phyloP scores from a whole-genome alignment of 2,329 filamentous ascomycete species.

The Neonectria faginata region DNA sequence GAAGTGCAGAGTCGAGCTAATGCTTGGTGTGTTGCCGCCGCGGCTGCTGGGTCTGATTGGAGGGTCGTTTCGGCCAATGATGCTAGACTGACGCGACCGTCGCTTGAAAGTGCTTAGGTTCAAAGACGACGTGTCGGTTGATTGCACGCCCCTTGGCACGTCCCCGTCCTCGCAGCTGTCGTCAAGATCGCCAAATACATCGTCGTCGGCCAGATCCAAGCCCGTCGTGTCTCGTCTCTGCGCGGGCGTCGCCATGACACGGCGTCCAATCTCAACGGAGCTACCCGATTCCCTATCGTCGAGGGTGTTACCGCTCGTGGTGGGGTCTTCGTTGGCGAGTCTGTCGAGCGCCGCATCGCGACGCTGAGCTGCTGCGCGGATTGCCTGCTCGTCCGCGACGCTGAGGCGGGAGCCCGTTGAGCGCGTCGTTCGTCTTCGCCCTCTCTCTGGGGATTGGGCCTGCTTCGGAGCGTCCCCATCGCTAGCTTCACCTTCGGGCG shows the following conservation, averaged over 20 bases:
- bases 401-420: conserved; percentile 36
- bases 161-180: conserved; percentile 57
- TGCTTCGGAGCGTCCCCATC: conserved; percentile 32
- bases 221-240: conserved; percentile 59
- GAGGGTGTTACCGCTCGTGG: conserved; percentile 42
- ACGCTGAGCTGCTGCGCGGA: conserved; percentile 43
- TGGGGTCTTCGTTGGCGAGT: conserved; percentile 52
- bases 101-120: conserved; percentile 61
- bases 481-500: conserved; percentile 32
- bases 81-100: conserved; percentile 61
- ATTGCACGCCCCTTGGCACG: conserved; percentile 50
- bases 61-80: conserved; percentile 62
- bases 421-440: conserved; percentile 43
- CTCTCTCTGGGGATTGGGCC: conserved; percentile 37
- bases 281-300: conserved; percentile 48
- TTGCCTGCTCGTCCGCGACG: conserved; percentile 43
- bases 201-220: conserved; percentile 61
- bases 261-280: conserved; percentile 54
- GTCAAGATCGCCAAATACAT: conserved; percentile 60
- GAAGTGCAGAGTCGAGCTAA: conserved; percentile 66
- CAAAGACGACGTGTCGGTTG: conserved; percentile 59
- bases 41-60: conserved; percentile 66
- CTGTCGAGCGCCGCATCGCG: conserved; percentile 54
- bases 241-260: conserved; percentile 50
- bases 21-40: conserved; percentile 59